Evolutionary conservation across 768 basidiomycete genomes (phyloP), one percentile per base, ranked within the genome.

Genomic region (Mycena venus): DNA sequence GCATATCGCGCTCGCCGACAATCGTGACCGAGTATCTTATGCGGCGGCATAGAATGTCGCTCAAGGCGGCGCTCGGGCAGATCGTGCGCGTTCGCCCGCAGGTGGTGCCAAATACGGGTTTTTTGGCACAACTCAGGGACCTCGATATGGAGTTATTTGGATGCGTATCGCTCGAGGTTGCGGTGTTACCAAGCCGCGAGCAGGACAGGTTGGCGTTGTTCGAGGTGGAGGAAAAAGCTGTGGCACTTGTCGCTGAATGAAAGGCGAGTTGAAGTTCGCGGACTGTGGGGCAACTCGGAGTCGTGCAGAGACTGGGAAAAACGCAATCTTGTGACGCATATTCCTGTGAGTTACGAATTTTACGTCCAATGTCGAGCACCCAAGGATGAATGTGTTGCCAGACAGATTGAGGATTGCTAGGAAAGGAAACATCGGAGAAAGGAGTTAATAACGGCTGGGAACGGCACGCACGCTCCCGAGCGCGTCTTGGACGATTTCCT

Each of bases 1-100:
- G 82, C 15, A 83, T 88, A 10, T 88, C 86, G 4, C 85, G 88
- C n/a, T 87, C 86, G 11, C 88, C 87, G 2, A 85, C 80, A 11
- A 71, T 89, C 47, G 81, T 88, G 59, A 78, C 80, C 2, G 86
- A 82, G 27, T 89, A 88, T 69, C 79, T 88, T 23, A 85, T 88
- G 84, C 82, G 80, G 56, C 60, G 72, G 53, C 76, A 71, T 11
- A 79, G 75, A 1, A 85, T 88, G 85, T 56, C 82, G 19, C 79
- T 88, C 62, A 84, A 80, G 51, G 80, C 66, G 8, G 87, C 88
- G 1, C 75, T 89, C 34, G 83, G 83, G 8, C 73, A 67, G 11
- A 81, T 88, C 56, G 59, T 86, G 15, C 74, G 74, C 9, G 83
- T 80, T 0, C 78, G 88, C n/a, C 83, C 86, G 23, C 78, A 78